Evolutionary conservation across 2,329 filamentous ascomycete genomes (phyloP), one percentile per base, ranked within the genome.

Genomic region (Hypoxylon sp.): DNA sequence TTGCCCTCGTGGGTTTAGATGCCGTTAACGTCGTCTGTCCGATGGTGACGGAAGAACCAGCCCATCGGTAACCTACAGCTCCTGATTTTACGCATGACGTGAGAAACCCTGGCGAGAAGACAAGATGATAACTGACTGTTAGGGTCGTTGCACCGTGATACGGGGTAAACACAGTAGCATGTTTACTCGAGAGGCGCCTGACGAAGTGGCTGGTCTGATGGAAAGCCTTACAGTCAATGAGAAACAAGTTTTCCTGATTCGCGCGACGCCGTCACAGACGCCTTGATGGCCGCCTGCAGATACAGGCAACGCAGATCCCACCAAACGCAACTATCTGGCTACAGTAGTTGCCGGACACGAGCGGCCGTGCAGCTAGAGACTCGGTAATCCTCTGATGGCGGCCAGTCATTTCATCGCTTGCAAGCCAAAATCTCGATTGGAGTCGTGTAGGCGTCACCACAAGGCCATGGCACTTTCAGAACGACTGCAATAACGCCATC

Each of bases 321-420:
- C 15, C 47, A 13, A 35, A 48, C 50, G 51, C 62, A 60, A 56
- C n/a, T n/a, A n/a, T 59, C 52, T 58, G 53, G 50, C n/a, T 47
- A n/a, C n/a, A n/a, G n/a, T 58, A 62, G 48, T 58, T 58, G 56
- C 46, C 54, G 55, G 58, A 65, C 64, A 65, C 62, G 62, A 63
- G 62, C 52, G 54, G 31, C 50, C 48, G 38, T 57, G 57, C 55
- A 51, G 40, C 33, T 52, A 45, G 46, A 66, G 15, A 48, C 49
- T 55, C 47, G 54, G 54, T 45, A 58, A 53, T 54, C 31, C 9
- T 54, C 52, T 45, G 41, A 56, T 58, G 54, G 61, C 51, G 53
- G 31, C 33, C 47, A 52, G 51, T 24, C 33, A 40, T 15, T 29
- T 47, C 13, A 46, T 52, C 13, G 21, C 47, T 41, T 29, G 31